Evolutionary conservation across 1,284 basidiomycete genomes (phyloP).

Genomic region (Ceratobasidium sp.): DNA sequence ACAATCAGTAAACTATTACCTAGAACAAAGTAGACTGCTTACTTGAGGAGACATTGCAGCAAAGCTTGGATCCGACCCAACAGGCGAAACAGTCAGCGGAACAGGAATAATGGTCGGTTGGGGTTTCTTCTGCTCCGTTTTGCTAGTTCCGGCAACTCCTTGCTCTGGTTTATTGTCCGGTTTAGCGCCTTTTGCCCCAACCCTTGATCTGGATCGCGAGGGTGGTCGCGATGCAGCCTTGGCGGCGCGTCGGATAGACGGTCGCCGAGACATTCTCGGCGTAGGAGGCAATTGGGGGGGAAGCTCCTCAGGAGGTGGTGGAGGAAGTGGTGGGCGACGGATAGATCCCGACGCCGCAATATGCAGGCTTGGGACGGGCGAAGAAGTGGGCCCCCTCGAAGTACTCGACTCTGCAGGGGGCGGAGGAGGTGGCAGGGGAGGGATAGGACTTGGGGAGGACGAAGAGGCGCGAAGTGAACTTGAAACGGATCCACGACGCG

Average conservation of each 20-base stretch:
- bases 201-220: constrained; percentile 16
- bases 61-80: constrained; percentile 28
- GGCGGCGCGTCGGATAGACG: constrained; percentile 18
- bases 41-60: constrained; percentile 37
- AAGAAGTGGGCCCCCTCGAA: background rate
- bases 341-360: background rate
- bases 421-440: constrained; percentile 20
- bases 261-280: constrained; percentile 13
- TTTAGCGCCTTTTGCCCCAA: background rate
- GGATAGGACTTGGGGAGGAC: constrained; percentile 17
- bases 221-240: constrained; percentile 30
- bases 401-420: background rate
- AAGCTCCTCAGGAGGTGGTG: background rate
- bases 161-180: constrained; percentile 14
- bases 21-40: background rate
- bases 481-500: constrained; percentile 30
- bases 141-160: background rate
- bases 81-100: constrained; percentile 20
- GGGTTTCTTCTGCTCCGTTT: constrained; percentile 11
- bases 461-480: constrained; percentile 14
- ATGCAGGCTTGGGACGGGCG: background rate
- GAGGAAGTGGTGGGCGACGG: constrained; percentile 4
- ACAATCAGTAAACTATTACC: background rate
- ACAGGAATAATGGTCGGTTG: constrained; percentile 30
- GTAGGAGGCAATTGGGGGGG: background rate